Conservation (phyloP, 371 early-diverging fungal genomes). For the Mortierella polycephala region DNA sequence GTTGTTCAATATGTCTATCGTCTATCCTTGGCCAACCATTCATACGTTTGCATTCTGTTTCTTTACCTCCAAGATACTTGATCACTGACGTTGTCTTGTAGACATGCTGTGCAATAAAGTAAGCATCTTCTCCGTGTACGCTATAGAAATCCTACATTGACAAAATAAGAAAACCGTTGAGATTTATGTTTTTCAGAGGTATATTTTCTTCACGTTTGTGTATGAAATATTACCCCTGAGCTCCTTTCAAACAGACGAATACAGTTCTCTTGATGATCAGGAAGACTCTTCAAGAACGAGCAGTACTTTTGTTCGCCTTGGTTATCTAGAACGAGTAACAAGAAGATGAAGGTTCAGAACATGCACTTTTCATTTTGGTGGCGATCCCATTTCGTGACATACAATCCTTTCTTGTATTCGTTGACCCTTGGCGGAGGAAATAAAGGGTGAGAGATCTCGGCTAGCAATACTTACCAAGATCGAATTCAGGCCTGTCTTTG, state of each 20-base stretch:
- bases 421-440: too few species aligned
- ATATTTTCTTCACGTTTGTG: not conserved
- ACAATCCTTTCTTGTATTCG: too few species aligned
- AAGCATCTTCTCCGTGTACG: constrained; percentile 91
- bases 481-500: constrained; percentile 54
- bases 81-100: constrained; percentile 93
- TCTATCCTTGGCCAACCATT: too few species aligned
- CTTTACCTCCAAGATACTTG: constrained; percentile 84
- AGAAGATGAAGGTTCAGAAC: not conserved
- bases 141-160: constrained; percentile 74
- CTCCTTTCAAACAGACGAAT: constrained; percentile 81
- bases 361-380: constrained; percentile 15
- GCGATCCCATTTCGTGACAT: not conserved
- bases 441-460: not conserved
- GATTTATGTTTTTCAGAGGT: not conserved
- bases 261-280: constrained; percentile 55
- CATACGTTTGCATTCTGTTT: too few species aligned
- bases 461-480: constrained; percentile 29
- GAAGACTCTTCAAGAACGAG: constrained; percentile 60
- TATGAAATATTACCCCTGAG: constrained; percentile 55
- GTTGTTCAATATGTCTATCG: not conserved
- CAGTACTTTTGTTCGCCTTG: constrained; percentile 63
- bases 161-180: not conserved
- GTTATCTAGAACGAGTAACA: constrained; percentile 31
- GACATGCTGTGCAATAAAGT: constrained; percentile 81